A percentile compares a stretch with the other conserved stretches of the same genome.
Evolutionary conservation across 2,329 filamentous ascomycete species (phyloP).

Genomic region (Colletotrichum sp.): DNA sequence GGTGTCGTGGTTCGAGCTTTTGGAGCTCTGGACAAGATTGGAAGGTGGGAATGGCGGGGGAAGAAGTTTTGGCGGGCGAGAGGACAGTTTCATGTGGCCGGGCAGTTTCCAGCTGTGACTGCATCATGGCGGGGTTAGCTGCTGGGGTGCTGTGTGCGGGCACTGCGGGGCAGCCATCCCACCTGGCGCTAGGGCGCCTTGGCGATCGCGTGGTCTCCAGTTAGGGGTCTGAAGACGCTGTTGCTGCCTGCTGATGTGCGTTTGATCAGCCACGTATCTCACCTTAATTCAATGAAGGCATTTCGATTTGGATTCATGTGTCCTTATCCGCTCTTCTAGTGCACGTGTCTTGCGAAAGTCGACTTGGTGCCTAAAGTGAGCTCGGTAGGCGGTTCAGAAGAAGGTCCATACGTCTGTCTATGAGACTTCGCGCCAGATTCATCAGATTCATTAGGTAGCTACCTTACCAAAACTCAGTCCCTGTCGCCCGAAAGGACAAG

Average conservation of each 20-base stretch:
- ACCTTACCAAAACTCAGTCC: background rate
- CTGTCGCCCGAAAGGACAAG: background rate
- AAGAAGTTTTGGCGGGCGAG: constrained; percentile 18
- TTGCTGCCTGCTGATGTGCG: background rate
- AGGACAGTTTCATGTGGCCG: constrained; percentile 20
- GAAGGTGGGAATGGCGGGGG: constrained; percentile 16
- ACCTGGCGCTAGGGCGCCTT: background rate
- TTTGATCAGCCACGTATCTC: background rate
- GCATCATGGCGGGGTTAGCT: constrained; percentile 17
- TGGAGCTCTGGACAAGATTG: constrained; percentile 19
- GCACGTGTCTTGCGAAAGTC: background rate
- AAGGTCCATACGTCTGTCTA: background rate
- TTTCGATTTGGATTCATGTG: background rate
- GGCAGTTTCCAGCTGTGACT: background rate
- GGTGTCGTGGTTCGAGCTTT: constrained; percentile 17
- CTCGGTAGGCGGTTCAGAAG: background rate
- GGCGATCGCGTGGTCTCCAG: background rate
- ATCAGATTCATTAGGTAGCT: background rate
- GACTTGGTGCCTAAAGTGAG: background rate
- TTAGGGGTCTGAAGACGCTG: background rate
- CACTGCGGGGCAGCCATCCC: background rate
- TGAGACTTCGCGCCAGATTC: background rate
- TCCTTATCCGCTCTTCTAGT: background rate
- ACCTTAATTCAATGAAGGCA: background rate
- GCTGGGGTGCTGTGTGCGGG: background rate